Evolutionary conservation across 192 early-diverging fungal species (phyloP).

Genomic region (Podila verticillata): DNA sequence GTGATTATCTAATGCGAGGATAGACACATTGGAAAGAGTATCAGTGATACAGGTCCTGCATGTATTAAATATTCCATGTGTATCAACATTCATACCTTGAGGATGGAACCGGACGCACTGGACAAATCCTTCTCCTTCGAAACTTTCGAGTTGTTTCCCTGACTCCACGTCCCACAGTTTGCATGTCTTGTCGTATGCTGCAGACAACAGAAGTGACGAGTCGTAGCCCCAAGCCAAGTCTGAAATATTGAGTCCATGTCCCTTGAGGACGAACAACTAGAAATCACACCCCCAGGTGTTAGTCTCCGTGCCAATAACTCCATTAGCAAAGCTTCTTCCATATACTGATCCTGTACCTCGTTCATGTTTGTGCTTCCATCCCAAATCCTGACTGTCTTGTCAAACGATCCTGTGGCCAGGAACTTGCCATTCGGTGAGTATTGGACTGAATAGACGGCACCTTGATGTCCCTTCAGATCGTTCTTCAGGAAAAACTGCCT

Average conservation of each 20-base stretch:
- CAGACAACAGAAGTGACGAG: slow-evolving; percentile 73
- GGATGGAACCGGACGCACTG: slow-evolving; percentile 84
- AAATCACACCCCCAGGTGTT: background rate
- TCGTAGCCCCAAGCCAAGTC: slow-evolving; percentile 81
- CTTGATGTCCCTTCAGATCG: slow-evolving; percentile 78
- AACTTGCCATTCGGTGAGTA: slow-evolving; percentile 87
- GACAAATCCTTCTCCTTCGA: slow-evolving; percentile 83
- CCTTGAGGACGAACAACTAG: slow-evolving; percentile 73
- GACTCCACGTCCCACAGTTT: slow-evolving; percentile 82
- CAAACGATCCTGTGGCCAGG: slow-evolving; percentile 93
- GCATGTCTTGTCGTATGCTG: slow-evolving; percentile 84
- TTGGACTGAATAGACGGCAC: slow-evolving; percentile 90
- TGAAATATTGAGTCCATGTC: slow-evolving; percentile 81
- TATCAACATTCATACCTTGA: slow-evolving; percentile 59
- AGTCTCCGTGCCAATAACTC: background rate
- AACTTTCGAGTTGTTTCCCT: slow-evolving; percentile 68
- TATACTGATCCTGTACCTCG: slow-evolving; percentile 56
- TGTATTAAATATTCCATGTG: too few species aligned
- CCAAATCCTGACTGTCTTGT: slow-evolving; percentile 93
- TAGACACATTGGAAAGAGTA: too few species aligned
- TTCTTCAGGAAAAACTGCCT: slow-evolving; percentile 45
- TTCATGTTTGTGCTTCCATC: slow-evolving; percentile 73
- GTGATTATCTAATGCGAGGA: slow-evolving; percentile 64
- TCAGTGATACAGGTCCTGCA: too few species aligned
- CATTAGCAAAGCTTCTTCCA: background rate